Base-by-base conservation (phyloP, 202 grass and related monocot species). In the Miscanthus sacchariflorus region DNA sequence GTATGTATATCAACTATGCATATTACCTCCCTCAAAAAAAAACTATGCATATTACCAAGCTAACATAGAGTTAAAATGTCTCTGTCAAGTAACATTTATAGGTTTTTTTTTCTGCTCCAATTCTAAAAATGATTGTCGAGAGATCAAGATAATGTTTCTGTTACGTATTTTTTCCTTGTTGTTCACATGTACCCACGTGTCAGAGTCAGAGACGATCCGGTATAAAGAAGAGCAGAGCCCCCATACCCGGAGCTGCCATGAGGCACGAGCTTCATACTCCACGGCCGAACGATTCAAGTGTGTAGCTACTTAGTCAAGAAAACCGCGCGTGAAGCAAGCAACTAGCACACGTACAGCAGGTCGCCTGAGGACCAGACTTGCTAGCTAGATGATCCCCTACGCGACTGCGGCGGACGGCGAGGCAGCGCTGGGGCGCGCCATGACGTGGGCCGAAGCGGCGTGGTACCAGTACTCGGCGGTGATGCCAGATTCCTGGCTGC, bases 381-480 rank as follows among this genome's bases (percentile, higher is more conserved):
- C 12, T 24, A 18, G 33, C 25, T 1, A 40, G 63, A 92, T 92
- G 93, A 67, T 95, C 52, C 79, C 88, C 15, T 90, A 95, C 90
- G 84, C 79, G 24, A 88, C 83, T 14, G 12, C 83, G 17, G 82
- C 15, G 6, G 93, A 83, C 54, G 93, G 85, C 1, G 59, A 80
- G 78, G 59, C 39, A 15, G 59, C 59, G 12, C 40, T 80, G 39
- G 78, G 78, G 59, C 81, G 93, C 28, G 85, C 12, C 83, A 79
- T 95, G 23, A 88, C 85, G 12, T 49, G 66, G n/a, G 43, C 85
- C 1, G 93, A 95, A 49, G 70, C 61, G 2, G 15, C 83, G 24
- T 95, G 93, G 93, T 90, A 81, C 79, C 64, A 68, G 46, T 95
- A 92, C 90, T 77, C 92, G 45, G 85, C 82, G 11, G 27, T 27